Conservation (phyloP, 1,139 yeast genomes). For the Yamadazyma atmosphaerica region DNA sequence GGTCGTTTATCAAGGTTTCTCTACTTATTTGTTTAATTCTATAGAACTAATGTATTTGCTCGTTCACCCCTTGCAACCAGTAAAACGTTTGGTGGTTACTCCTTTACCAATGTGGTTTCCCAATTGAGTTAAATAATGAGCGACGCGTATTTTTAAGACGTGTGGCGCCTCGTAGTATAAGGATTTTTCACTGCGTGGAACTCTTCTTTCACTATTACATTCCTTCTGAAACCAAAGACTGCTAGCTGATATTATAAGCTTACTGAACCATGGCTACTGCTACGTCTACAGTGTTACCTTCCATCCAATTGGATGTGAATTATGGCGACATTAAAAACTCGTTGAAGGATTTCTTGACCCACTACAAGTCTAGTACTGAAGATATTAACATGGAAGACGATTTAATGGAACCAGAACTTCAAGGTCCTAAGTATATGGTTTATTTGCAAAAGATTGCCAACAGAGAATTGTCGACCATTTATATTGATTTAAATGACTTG, state of each 20-base stretch:
- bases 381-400: slow-evolving; percentile 6
- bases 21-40: not conserved
- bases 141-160: not conserved
- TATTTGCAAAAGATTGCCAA: slow-evolving; percentile 82
- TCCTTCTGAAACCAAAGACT: too few species aligned
- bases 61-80: not conserved
- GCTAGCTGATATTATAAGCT: too few species aligned
- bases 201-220: too few species aligned
- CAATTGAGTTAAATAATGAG: slow-evolving; percentile 1
- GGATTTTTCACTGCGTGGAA: not conserved
- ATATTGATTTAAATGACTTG: slow-evolving; percentile 83
- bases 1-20: too few species aligned
- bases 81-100: not conserved
- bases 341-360: slow-evolving; percentile 58
- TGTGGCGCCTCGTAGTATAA: not conserved
- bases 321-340: slow-evolving; percentile 54
- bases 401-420: slow-evolving; percentile 8
- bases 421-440: slow-evolving; percentile 74
- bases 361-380: slow-evolving; percentile 48
- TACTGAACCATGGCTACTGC: slow-evolving; percentile 15
- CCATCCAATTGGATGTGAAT: slow-evolving; percentile 62
- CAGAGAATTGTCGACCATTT: slow-evolving; percentile 67
- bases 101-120: not conserved
- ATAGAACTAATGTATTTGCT: not conserved
- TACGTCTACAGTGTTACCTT: slow-evolving; percentile 47